Evolutionary conservation across 192 early-diverging fungal species (phyloP).

Genomic region (Allomyces javanicus): DNA sequence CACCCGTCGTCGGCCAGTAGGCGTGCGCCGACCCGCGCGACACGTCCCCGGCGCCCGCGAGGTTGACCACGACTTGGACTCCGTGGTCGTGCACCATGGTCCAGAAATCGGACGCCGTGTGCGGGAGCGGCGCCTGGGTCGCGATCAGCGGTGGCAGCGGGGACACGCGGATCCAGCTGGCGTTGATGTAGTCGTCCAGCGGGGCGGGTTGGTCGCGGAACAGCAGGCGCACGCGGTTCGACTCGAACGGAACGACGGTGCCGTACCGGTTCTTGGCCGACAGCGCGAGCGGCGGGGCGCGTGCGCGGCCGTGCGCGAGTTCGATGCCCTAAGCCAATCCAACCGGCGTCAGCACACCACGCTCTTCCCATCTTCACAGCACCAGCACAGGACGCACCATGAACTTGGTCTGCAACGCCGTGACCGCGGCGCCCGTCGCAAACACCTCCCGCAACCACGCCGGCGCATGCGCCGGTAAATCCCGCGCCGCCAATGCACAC

Average conservation of each 20-base stretch:
- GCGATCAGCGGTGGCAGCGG: no score
- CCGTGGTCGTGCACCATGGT: no score
- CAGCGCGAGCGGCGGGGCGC: background rate
- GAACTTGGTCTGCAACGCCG: background rate
- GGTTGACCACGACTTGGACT: no score
- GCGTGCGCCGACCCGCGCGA: no score
- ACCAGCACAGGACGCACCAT: background rate
- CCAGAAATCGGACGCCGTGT: no score
- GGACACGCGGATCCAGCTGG: background rate
- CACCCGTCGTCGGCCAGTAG: no score
- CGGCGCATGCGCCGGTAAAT: background rate
- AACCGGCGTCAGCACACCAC: no score
- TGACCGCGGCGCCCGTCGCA: background rate
- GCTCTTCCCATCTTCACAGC: no score
- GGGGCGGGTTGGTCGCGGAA: background rate
- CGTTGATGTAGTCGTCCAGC: background rate
- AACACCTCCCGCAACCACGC: background rate
- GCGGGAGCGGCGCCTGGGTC: no score
- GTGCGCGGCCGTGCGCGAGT: background rate
- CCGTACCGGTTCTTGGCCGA: conserved; percentile 16
- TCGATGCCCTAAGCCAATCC: background rate
- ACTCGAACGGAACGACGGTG: conserved; percentile 29
- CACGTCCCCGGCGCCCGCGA: no score
- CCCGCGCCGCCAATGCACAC: background rate
- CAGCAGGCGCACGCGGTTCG: conserved; percentile 16